Base-by-base conservation (phyloP, 345 rosid genomes). In the Pelargonium nanum region DNA sequence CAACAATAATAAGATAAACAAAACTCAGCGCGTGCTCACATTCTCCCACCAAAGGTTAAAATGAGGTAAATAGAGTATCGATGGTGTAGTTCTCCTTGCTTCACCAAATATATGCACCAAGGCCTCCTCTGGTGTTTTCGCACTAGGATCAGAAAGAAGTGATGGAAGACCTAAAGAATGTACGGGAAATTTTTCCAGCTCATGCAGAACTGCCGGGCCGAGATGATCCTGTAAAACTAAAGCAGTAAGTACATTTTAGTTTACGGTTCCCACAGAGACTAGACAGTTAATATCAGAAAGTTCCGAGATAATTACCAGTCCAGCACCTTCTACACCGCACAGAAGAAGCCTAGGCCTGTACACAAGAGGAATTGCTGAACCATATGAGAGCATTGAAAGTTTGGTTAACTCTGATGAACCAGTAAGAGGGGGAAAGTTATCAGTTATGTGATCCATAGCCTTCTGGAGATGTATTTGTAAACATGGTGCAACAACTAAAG, bases 101-200 rank as follows among this genome's bases (percentile, higher is more conserved):
- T 93, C 99, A 48, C 92, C 84, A 80, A 93, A 93, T 76, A 93
- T 86, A 75, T 93, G 99, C 54, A 93, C 99, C 79, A 93, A 58
- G 23, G 99, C 99, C 78, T 93, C 99, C 77, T 93, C 99, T 8
- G 99, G 94, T 44, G 96, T 89, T 83, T 93, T 93, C 61, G 99
- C 99, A 64, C 99, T 81, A 64, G 97, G 99, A 83, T 93, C 99
- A 19, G 96, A 93, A 67, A 93, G 96, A 66, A 93, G 96, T 68
- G 99, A 85, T 12, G 97, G 83, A 79, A 93, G 99, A 55, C 99
- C 99, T 65, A 93, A 85, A 54, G 97, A 90, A 71, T 87, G 97
- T 66, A 93, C 90, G 21, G 99, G 99, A 76, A 87, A 87, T 54
- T 87, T 93, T 84, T 93, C 99, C 75, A 93, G 78, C 74, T 93